Percentiles rank a stretch among this genome's conserved stretches.
Evolutionary conservation across 768 basidiomycete genomes (phyloP).

Genomic region (Omphalotus guepiniiformis): DNA sequence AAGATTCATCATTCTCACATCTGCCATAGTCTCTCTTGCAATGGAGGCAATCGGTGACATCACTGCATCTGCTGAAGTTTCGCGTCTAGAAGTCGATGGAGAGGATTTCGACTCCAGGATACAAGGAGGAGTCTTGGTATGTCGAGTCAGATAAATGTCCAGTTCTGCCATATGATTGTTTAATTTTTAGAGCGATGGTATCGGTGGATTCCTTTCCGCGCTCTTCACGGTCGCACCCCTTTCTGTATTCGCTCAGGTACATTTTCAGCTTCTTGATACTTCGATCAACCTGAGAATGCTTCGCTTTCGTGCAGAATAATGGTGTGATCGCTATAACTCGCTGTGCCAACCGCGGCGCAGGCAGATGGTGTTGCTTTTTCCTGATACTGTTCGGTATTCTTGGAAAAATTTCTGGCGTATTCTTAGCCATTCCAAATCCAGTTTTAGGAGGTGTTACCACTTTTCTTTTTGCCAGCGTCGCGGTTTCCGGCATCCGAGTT

Average conservation of each 20-base stretch:
- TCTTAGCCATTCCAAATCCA: constrained; percentile 79
- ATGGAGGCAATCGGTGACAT: constrained; percentile 88
- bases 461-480: constrained; percentile 77
- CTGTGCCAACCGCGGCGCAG: constrained; percentile 76
- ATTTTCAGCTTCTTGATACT: not conserved
- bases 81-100: constrained; percentile 67
- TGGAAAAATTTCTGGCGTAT: constrained; percentile 79
- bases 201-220: constrained; percentile 75
- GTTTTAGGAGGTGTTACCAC: constrained; percentile 85
- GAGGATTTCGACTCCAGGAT: constrained; percentile 76
- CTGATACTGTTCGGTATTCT: constrained; percentile 77
- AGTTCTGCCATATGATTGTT: constrained; percentile 47
- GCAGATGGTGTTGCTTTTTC: constrained; percentile 78
- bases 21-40: constrained; percentile 51
- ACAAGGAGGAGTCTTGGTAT: constrained; percentile 73
- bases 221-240: constrained; percentile 79
- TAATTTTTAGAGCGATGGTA: constrained; percentile 58
- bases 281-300: not conserved
- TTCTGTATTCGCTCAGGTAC: constrained; percentile 68
- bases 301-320: constrained; percentile 48
- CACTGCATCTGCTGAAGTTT: constrained; percentile 79
- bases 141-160: constrained; percentile 21
- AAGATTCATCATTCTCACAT: not conserved
- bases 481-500: constrained; percentile 67
- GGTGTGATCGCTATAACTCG: constrained; percentile 82